These are phyloP conservation scores for Epichloe scottii DNA, from an alignment of 2,329 filamentous ascomycete species.

Conservation along the genomic window DNA sequence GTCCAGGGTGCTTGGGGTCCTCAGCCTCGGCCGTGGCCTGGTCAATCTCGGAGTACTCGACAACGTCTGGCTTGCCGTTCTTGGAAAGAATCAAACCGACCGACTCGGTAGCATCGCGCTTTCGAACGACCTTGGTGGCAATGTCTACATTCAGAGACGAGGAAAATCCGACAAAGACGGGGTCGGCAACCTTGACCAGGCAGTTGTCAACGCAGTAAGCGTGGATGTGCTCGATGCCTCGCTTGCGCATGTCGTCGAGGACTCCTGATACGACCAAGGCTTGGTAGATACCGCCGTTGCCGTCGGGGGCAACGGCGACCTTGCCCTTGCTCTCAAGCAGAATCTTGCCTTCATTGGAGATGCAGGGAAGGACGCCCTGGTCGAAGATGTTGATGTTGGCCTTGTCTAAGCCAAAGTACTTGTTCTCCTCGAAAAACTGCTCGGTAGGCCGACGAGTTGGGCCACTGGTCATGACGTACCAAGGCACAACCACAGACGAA, in stretches of 20 bases:
- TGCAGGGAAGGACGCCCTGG: conserved; percentile 91
- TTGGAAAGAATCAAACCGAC: conserved; percentile 90
- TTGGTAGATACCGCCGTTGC: conserved; percentile 94
- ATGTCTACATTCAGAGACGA: conserved; percentile 84
- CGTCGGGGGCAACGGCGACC: conserved; percentile 90
- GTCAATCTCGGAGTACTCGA: conserved; percentile 98
- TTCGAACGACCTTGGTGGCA: conserved; percentile 97
- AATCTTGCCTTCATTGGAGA: conserved; percentile 96
- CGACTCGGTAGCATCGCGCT: conserved; percentile 90
- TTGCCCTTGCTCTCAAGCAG: conserved; percentile 80
- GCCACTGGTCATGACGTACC: conserved; percentile 99
- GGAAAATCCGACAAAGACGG: conserved; percentile 87
- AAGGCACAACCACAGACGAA: conserved; percentile 60
- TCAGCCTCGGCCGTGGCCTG: conserved; percentile 75
- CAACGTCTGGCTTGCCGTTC: conserved; percentile 92
- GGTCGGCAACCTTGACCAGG: conserved; percentile 96
- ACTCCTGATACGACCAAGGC: conserved; percentile 72
- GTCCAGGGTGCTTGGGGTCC: conserved; percentile 64
- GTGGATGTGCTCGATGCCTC: conserved; percentile 89
- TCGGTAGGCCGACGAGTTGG: conserved; percentile 88
- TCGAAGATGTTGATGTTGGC: conserved; percentile 89
- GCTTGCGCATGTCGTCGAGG: conserved; percentile 74
- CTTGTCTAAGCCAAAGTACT: conserved; percentile 78
- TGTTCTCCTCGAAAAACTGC: conserved; percentile 79
- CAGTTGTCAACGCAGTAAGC: conserved; percentile 99